These are phyloP conservation scores for Verticillium klebahnii DNA, from an alignment of 2,329 filamentous ascomycete genomes.

Conservation along the genomic window DNA sequence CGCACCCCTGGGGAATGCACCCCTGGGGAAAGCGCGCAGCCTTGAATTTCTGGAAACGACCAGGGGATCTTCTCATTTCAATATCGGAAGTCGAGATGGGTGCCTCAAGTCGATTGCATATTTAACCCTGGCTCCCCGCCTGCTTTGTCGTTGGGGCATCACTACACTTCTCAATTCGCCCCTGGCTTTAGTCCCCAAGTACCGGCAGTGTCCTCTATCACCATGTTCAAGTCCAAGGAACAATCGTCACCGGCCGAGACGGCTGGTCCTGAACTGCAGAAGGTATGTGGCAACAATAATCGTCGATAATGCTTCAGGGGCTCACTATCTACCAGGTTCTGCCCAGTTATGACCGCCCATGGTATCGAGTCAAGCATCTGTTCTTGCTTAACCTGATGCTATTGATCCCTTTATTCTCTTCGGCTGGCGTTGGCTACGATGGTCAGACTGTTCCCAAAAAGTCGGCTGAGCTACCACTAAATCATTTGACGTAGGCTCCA, in stretches of 20 bases:
- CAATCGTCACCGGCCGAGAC: conserved; percentile 5
- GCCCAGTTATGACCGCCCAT: conserved; percentile 32
- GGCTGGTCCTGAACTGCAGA: conserved; percentile 6
- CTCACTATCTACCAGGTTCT: conserved; percentile 22
- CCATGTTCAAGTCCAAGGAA: background rate
- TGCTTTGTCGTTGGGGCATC: too few species aligned
- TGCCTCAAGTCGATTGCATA: too few species aligned
- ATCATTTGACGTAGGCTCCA: conserved; percentile 17
- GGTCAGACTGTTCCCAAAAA: conserved; percentile 17
- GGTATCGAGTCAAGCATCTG: conserved; percentile 37
- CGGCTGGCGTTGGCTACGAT: conserved; percentile 38
- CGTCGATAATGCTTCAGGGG: too few species aligned
- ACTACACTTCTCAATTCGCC: too few species aligned
- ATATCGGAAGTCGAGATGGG: too few species aligned
- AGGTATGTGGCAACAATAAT: background rate
- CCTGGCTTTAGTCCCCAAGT: background rate
- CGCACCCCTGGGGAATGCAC: too few species aligned
- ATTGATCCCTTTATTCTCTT: conserved; percentile 36
- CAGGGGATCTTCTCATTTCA: too few species aligned
- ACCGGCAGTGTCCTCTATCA: background rate
- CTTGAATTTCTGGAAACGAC: too few species aligned
- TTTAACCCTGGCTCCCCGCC: too few species aligned
- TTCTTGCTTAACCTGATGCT: conserved; percentile 38
- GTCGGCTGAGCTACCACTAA: too few species aligned
- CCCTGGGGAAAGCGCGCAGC: too few species aligned